phyloP scores from a whole-genome alignment of 1,284 basidiomycete species.

The Golubevia sp. region DNA sequence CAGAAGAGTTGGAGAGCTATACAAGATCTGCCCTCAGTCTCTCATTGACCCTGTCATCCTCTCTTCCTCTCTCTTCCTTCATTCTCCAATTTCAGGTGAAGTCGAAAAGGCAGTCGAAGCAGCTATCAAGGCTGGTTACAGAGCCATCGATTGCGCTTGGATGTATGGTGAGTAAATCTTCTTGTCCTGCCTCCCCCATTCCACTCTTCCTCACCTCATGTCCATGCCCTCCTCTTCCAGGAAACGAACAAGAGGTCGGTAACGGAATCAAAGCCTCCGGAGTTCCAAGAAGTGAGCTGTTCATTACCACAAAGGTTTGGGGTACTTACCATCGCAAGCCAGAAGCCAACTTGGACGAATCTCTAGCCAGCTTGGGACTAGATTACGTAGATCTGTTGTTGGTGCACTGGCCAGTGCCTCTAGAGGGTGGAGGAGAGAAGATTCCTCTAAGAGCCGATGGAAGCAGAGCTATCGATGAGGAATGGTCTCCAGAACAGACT shows the following conservation, averaged over 20 bases:
- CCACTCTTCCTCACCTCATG: too few species aligned
- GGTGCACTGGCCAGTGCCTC: slow-evolving; percentile 62
- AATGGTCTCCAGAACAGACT: slow-evolving; percentile 73
- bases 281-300: slow-evolving; percentile 78
- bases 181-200: too few species aligned
- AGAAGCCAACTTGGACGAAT: slow-evolving; percentile 74
- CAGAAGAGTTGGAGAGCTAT: too few species aligned
- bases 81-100: slow-evolving; percentile 31
- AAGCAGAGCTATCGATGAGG: slow-evolving; percentile 68
- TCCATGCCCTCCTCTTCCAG: too few species aligned
- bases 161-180: slow-evolving; percentile 9
- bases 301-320: slow-evolving; percentile 74
- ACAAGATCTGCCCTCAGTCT: too few species aligned
- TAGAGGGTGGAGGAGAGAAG: slow-evolving; percentile 74
- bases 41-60: too few species aligned
- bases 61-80: slow-evolving; percentile 2
- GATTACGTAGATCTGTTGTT: slow-evolving; percentile 78
- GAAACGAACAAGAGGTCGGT: slow-evolving; percentile 75
- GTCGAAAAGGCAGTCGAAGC: slow-evolving; percentile 40
- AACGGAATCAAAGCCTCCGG: slow-evolving; percentile 78
- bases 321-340: slow-evolving; percentile 27
- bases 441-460: slow-evolving; percentile 70
- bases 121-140: slow-evolving; percentile 45
- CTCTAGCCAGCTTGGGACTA: slow-evolving; percentile 73
- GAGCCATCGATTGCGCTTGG: slow-evolving; percentile 31